phyloP scores from a whole-genome alignment of 2,329 filamentous ascomycete genomes.

The Pseudofabraea citricarpa region DNA sequence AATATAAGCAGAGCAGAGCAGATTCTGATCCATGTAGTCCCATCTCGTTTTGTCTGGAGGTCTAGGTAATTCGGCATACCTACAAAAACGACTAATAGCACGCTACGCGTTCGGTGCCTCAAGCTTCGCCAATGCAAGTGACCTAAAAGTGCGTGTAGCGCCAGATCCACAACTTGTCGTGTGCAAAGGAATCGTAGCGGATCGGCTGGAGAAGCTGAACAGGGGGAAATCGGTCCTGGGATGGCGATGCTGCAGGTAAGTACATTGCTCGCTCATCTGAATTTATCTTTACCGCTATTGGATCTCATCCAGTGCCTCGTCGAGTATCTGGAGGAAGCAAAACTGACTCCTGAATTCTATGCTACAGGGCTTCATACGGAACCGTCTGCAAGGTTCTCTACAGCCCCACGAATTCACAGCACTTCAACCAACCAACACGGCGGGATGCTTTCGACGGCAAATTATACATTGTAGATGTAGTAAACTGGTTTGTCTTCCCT shows the following conservation, averaged over 20 bases:
- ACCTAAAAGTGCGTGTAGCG: conserved; percentile 11
- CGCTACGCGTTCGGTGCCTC: conserved; percentile 18
- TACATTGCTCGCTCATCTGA: too few relatives aligned
- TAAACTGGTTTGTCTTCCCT: conserved; percentile 6
- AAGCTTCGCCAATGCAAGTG: conserved; percentile 6
- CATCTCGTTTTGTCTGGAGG: conserved; percentile 38
- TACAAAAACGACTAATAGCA: conserved; percentile 29
- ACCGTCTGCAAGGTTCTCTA: conserved; percentile 10
- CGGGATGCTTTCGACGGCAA: conserved; percentile 13
- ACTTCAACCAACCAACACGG: conserved; percentile 6
- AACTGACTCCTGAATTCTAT: too few relatives aligned
- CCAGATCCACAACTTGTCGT: conserved; percentile 17
- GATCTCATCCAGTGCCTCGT: too few relatives aligned
- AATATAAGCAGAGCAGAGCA: neutral
- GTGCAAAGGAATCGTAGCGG: conserved; percentile 16
- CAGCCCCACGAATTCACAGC: conserved; percentile 5
- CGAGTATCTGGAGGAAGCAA: too few relatives aligned
- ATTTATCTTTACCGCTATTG: too few relatives aligned
- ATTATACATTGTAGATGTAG: conserved; percentile 7
- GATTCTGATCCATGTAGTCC: conserved; percentile 12
- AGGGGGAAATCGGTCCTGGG: conserved; percentile 9
- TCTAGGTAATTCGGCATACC: conserved; percentile 36
- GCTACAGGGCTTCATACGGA: conserved; percentile 11
- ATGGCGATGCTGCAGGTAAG: conserved; percentile 11
- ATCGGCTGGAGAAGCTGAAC: conserved; percentile 11